Evolutionary conservation across 2,329 filamentous ascomycete genomes (phyloP), one percentile per base, ranked within the genome.

Genomic region (Pseudogymnoascus sp.): DNA sequence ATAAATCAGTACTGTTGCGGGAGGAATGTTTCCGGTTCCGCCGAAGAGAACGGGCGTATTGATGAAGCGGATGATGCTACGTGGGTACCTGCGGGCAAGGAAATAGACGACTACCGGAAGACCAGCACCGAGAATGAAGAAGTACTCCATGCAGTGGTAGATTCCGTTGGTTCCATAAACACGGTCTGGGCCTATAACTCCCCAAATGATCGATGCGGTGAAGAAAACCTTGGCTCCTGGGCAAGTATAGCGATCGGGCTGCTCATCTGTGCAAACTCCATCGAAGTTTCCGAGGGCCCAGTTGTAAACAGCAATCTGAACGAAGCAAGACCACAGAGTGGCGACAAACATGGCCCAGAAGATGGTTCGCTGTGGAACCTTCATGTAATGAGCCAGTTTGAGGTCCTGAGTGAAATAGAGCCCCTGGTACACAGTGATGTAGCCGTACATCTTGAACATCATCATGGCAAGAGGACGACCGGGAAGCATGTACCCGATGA

Each of bases 401-500:
- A 81, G 74, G 64, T 81, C 78, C 14, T 74, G 73, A 0, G 77
- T 72, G 65, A 79, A 80, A 9, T 71, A 72, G n/a, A 79, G 72
- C 2, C 75, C 77, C 64, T 80, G 78, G 62, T 71, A 75, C 58
- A 75, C 74, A 54, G 76, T 72, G 69, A 79, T 79, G 66, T 79
- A 79, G 59, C 84, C 85, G 67, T 87, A 90, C 64, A 85, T 88
- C 73, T 90, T 90, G 76, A 90, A 90, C 76, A 90, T 80, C 86
- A 90, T 90, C 82, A 89, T 87, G 38, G 86, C 86, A 62, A 90
- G 77, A 1, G 87, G 87, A 4, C 79, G 79, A 11, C 88, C 88
- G 11, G 68, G 68, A 69, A 72, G 64, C 74, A 74, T 79, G 67
- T 79, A 80, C 6, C 79, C 79, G 54, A 76, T 72, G 16, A 80